Evolutionary conservation across 441 rosid genomes (phyloP).

Genomic region (Cnidoscolus chayamansa): DNA sequence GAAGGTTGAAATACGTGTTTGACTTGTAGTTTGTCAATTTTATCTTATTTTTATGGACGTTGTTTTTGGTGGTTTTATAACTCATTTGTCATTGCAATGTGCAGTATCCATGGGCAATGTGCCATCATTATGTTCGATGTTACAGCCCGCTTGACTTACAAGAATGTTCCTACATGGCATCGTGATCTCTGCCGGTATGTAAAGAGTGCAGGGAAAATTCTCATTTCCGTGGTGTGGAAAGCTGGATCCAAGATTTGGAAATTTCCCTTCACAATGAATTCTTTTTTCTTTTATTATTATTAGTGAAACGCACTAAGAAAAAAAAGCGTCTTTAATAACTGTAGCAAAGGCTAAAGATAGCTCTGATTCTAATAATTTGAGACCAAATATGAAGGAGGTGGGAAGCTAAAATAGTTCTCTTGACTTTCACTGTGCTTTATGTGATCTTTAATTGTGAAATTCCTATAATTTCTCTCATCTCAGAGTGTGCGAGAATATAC

Average conservation of each 20-base stretch:
- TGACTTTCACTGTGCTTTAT: not conserved
- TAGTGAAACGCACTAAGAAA: too few relatives aligned
- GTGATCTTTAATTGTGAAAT: not conserved
- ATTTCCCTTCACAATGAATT: not conserved
- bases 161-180: constrained; percentile 85
- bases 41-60: not conserved
- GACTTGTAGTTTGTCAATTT: not conserved
- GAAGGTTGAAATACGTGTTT: not conserved
- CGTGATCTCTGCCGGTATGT: constrained; percentile 73
- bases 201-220: not conserved
- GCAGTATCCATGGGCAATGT: constrained; percentile 88
- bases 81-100: constrained; percentile 4
- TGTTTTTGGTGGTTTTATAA: not conserved
- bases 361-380: too few relatives aligned
- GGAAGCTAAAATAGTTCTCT: not conserved
- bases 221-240: not conserved
- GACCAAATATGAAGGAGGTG: too few relatives aligned
- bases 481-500: constrained; percentile 86
- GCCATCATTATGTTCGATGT: constrained; percentile 86
- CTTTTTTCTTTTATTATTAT: not conserved
- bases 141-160: constrained; percentile 69
- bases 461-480: not conserved
- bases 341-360: too few relatives aligned
- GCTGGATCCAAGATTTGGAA: not conserved
- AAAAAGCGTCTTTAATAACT: too few relatives aligned